phyloP scores from a whole-genome alignment of 2,329 filamentous ascomycete genomes.

The Eutypella sp. region DNA sequence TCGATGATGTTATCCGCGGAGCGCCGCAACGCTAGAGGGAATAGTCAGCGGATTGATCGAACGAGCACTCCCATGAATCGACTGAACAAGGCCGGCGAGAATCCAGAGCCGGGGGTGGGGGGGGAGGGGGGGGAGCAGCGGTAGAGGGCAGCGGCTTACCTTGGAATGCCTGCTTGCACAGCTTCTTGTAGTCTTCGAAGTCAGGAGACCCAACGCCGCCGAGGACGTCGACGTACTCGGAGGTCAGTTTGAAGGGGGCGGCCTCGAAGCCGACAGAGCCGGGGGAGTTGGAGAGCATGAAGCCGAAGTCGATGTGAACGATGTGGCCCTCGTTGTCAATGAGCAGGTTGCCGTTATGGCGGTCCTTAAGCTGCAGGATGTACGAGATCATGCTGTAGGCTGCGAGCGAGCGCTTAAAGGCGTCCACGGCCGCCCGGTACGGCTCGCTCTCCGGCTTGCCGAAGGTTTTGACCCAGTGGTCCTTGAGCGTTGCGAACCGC shows the following conservation, averaged over 20 bases:
- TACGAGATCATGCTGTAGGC: slow-evolving; percentile 85
- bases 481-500: slow-evolving; percentile 73
- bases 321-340: slow-evolving; percentile 84
- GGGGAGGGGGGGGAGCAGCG: too few relatives aligned
- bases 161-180: slow-evolving; percentile 82
- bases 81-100: too few relatives aligned
- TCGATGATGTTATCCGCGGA: slow-evolving; percentile 79
- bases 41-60: slow-evolving; percentile 4
- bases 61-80: too few relatives aligned
- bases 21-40: slow-evolving; percentile 59
- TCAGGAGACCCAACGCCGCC: slow-evolving; percentile 66
- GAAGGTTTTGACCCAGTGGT: slow-evolving; percentile 79
- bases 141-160: too few relatives aligned
- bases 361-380: slow-evolving; percentile 76
- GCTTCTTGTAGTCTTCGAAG: slow-evolving; percentile 69
- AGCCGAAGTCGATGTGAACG: slow-evolving; percentile 85
- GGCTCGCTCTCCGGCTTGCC: slow-evolving; percentile 63
- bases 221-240: slow-evolving; percentile 80
- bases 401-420: slow-evolving; percentile 76
- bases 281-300: slow-evolving; percentile 84
- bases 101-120: too few relatives aligned
- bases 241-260: slow-evolving; percentile 79
- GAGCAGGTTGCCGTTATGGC: slow-evolving; percentile 81
- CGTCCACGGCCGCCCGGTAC: slow-evolving; percentile 67
- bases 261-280: slow-evolving; percentile 82